Base-by-base conservation (phyloP, 169 alveolate species). In the Cryptosporidium ubiquitum region DNA sequence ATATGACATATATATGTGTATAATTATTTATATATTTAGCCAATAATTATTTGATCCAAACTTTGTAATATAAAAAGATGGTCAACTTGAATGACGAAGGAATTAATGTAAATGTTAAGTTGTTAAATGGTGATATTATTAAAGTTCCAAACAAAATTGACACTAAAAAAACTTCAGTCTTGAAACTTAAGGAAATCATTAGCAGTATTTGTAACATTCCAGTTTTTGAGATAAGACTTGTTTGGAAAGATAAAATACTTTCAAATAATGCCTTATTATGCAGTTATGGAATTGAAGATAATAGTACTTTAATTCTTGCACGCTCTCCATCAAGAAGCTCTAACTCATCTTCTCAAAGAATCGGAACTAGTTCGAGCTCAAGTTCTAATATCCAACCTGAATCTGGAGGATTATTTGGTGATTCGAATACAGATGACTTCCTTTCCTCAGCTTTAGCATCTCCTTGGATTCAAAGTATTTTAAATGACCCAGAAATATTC, bases 401-500 rank as follows among this genome's bases (percentile, higher is more conserved):
- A 0, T 26, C 66, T 23, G 66, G 66, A 23, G 35, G 66, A 5
- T 20, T 23, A 55, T 55, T 55, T 23, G 10, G 14, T 40, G 55
- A 58, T 14, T 26, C 71, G 9, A 23, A 18, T n/a, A 55, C 57
- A 10, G 89, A 79, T 60, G 89, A 79, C 66, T 79, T 79, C 18
- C 75, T 79, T 26, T 61, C 89, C 6, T 79, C 89, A 12, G 89
- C 89, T 33, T 5, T 85, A 33, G 58, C 73, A 3, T 85, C 93
- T 2, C 85, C 94, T 5, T 58, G 79, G 66, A 85, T 92, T 84
- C 93, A 91, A 70, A 84, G 64, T 57, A 69, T 91, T 47, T 52
- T 85, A 7, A 79, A 40, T 39, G 86, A 74, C 66, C 94, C 94
- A 31, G 94, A 92, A 66, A 61, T 92, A 23, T 68, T 92, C 66